A percentile compares a stretch with the other conserved stretches of the same genome.
Evolutionary conservation across 345 rosid species (phyloP).

Genomic region (Brassica carinata): DNA sequence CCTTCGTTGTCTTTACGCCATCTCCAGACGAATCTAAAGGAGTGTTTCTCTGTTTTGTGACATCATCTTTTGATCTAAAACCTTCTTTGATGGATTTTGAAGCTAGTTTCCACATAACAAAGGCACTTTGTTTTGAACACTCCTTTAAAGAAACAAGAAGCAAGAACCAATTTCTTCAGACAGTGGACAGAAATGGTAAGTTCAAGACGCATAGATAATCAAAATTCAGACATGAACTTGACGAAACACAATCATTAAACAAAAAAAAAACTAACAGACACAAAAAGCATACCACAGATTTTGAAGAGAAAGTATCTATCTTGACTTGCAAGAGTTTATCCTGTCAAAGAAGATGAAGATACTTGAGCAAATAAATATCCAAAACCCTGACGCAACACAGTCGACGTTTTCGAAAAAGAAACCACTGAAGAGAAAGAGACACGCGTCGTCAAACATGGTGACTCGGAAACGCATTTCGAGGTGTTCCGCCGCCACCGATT

Average conservation of each 20-base stretch:
- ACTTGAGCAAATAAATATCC: neutral
- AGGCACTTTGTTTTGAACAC: neutral
- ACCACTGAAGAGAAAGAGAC: neutral
- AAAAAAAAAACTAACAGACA: neutral
- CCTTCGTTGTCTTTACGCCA: neutral
- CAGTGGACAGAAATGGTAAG: neutral
- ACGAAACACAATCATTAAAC: neutral
- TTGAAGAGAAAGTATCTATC: neutral
- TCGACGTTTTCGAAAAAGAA: neutral
- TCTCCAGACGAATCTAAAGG: constrained; percentile 31
- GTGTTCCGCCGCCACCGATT: constrained; percentile 18
- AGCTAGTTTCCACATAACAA: neutral
- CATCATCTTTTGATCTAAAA: neutral
- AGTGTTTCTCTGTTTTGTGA: neutral
- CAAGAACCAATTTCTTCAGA: neutral
- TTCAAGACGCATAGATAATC: neutral
- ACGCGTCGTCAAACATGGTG: constrained; percentile 34
- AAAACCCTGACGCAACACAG: neutral
- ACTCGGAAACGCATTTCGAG: constrained; percentile 33
- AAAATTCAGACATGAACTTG: constrained; percentile 20
- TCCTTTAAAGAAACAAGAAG: constrained; percentile 11
- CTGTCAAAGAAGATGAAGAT: neutral
- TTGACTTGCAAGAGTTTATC: neutral
- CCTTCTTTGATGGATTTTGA: neutral
- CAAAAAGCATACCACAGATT: constrained; percentile 18